Evolutionary conservation across 305 asterid genomes (phyloP).

Genomic region (Caryopteris hybrid): DNA sequence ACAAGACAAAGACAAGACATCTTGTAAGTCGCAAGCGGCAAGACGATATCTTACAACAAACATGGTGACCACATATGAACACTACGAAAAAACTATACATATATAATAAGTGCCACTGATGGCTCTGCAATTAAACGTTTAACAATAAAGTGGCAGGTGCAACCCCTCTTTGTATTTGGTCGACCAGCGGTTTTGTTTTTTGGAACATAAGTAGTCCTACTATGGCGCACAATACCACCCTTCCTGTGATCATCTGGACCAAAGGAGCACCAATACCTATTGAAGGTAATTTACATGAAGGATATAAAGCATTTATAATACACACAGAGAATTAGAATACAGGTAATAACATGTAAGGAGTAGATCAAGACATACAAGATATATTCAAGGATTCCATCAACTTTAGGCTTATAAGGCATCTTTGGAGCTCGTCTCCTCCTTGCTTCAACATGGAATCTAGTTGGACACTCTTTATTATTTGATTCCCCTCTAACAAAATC

Average conservation of each 20-base stretch:
- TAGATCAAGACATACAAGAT: constrained; percentile 52
- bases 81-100: too few relatives aligned
- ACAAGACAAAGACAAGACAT: too few relatives aligned
- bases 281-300: constrained; percentile 7
- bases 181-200: constrained; percentile 84
- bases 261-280: constrained; percentile 97
- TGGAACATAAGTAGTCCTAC: constrained; percentile 68
- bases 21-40: too few relatives aligned
- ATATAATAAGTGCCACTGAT: constrained; percentile 74
- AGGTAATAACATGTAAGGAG: background rate
- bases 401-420: constrained; percentile 72
- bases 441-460: constrained; percentile 92
- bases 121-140: constrained; percentile 93
- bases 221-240: constrained; percentile 89
- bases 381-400: constrained; percentile 92
- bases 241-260: constrained; percentile 95
- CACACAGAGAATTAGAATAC: background rate
- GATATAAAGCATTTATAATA: background rate
- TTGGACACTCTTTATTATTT: constrained; percentile 76
- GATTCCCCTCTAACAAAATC: constrained; percentile 94
- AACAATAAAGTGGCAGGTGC: constrained; percentile 91
- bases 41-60: too few relatives aligned
- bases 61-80: too few relatives aligned
- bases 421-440: constrained; percentile 68
- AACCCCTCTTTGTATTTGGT: constrained; percentile 96